Base-by-base conservation (phyloP, 2,329 filamentous ascomycete genomes). In the Alternaria dauci region DNA sequence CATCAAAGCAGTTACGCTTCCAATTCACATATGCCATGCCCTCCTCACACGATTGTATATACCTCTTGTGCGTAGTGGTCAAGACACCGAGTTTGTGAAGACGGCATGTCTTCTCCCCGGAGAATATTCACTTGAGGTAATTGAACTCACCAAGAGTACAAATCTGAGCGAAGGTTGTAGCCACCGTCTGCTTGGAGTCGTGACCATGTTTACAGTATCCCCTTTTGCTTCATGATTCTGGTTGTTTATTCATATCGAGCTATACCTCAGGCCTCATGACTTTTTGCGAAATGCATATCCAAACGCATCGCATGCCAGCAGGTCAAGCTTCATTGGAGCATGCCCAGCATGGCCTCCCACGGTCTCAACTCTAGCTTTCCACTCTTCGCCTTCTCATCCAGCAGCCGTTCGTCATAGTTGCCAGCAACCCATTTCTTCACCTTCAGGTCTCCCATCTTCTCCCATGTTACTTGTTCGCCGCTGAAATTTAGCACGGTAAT, bases 341-440 rank as follows among this genome's bases (percentile, higher is more conserved):
- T 48, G 16, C 75, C 76, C 54, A 78, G 51, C 38, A 79, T 39
- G 3, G 68, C 77, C 61, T 79, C 76, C 77, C 77, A 80, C 52
- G 77, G 69, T 57, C 67, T 69, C 63, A 80, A 59, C 28, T 57
- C 60, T 20, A 79, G 39, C 18, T 38, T 47, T 16, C 68, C 70
- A 39, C 60, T 61, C 55, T 52, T 68, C 9, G 52, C 55, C 55
- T 67, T 69, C 20, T 46, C 25, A 4, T 68, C 68, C 23, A 74
- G 59, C 1, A 71, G 67, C 32, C 52, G 68, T 62, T 74, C 71
- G 52, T 73, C 68, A 52, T 78, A 79, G 55, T 77, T 79, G 20
- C 77, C 76, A 28, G 75, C 73, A 63, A 78, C 72, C 76, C 76
- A 79, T 52, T 71, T 71, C 62, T 65, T 59, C 12, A 77, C 70